These are phyloP conservation scores for Leishmania martiniquensis DNA, from an alignment of 208 protist species.

Conservation along the genomic window DNA sequence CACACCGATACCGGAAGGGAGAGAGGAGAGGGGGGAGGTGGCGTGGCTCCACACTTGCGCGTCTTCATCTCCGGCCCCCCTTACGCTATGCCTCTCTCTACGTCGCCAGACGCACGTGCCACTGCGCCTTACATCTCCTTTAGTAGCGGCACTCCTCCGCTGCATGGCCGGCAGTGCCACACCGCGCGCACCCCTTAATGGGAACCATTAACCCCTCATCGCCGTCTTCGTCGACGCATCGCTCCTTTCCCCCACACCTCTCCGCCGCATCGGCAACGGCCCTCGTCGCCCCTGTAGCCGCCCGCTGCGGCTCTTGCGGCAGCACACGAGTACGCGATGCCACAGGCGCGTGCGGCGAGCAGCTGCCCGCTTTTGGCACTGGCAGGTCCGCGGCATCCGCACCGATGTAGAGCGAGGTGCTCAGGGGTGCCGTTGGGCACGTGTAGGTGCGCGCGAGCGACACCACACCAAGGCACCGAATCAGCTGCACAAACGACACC, in stretches of 20 bases:
- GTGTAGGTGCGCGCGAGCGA: constrained; percentile 18
- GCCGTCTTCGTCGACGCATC: background rate
- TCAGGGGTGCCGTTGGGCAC: constrained; percentile 17
- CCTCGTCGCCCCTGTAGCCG: constrained; percentile 1
- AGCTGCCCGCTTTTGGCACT: constrained; percentile 7
- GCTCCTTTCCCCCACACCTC: constrained; percentile 13
- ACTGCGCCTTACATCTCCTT: background rate
- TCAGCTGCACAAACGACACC: constrained; percentile 51
- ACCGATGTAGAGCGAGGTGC: constrained; percentile 25
- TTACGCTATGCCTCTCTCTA: too few species aligned
- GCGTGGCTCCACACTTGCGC: too few species aligned
- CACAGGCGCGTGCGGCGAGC: constrained; percentile 40
- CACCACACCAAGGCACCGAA: constrained; percentile 68
- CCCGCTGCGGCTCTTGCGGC: constrained; percentile 3
- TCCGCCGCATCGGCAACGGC: background rate
- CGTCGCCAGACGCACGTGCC: too few species aligned
- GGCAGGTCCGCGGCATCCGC: constrained; percentile 4
- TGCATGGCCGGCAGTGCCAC: constrained; percentile 61
- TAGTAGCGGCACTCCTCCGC: constrained; percentile 51
- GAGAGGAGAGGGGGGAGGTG: too few species aligned
- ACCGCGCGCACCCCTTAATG: constrained; percentile 50
- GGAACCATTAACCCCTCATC: constrained; percentile 3
- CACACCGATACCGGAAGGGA: too few species aligned
- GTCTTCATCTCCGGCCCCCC: too few species aligned
- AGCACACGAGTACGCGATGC: constrained; percentile 21